These are phyloP conservation scores for Malassezia sp. DNA, from an alignment of 1,284 basidiomycete genomes.

Conservation along the genomic window DNA sequence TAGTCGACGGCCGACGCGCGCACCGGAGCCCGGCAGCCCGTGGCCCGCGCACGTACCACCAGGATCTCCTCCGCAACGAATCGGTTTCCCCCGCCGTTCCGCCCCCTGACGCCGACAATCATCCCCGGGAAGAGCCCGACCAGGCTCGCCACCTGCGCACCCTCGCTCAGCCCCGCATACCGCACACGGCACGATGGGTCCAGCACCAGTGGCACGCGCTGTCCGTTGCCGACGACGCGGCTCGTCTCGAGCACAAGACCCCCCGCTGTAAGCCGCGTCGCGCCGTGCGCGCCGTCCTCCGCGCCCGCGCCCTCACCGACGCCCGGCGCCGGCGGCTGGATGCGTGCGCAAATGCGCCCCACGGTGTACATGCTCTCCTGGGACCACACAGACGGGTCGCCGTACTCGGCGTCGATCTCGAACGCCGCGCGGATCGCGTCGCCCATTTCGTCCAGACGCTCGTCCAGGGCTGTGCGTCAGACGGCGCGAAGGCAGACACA, in stretches of 20 bases:
- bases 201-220: conserved; percentile 27
- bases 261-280: not conserved
- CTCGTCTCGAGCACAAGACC: conserved; percentile 28
- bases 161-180: conserved; percentile 21
- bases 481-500: not conserved
- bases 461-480: conserved; percentile 25
- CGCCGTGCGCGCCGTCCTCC: too few relatives aligned
- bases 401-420: conserved; percentile 21
- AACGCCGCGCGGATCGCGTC: conserved; percentile 28
- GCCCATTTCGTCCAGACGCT: conserved; percentile 31
- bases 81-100: conserved; percentile 75
- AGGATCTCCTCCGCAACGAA: conserved; percentile 76
- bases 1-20: too few relatives aligned
- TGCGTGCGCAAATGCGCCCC: conserved; percentile 26
- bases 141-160: conserved; percentile 12
- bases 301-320: not conserved
- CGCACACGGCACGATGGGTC: conserved; percentile 21
- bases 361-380: conserved; percentile 41
- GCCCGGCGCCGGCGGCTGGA: not conserved
- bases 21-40: too few relatives aligned
- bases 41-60: conserved; percentile 53
- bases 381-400: conserved; percentile 28
- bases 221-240: conserved; percentile 34
- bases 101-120: conserved; percentile 74
- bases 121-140: conserved; percentile 74